Base-by-base conservation (phyloP, 73 alveolate species). In the Uronychia setigera region DNA sequence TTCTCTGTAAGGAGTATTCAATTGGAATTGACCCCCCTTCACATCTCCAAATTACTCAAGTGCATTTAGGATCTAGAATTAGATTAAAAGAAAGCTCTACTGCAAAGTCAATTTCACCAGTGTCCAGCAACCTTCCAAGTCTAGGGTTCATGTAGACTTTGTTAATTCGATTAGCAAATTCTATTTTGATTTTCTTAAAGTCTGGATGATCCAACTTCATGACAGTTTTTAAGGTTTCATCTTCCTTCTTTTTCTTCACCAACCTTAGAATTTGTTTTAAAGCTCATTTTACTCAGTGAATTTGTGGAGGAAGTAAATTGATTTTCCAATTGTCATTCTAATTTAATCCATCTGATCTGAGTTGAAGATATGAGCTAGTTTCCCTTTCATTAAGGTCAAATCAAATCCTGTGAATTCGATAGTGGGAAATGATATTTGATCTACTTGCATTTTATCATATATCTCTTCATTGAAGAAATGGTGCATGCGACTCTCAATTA, bases 51-150 rank as follows among this genome's bases (percentile, higher is more conserved):
- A 46, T 46, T 33, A 30, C 11, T 32, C 32, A 32, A 27, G 27
- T 1, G 26, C 59, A 31, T 27, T 35, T 19, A 30, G 28, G 29
- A 85, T 26, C 35, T 77, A 28, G 34, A 77, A 81, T 9, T 57
- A 29, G 29, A 57, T 32, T 32, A 29, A n/a, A n/a, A n/a, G n/a
- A n/a, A n/a, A n/a, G 80, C 26, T 46, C 14, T 5, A 85, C 60
- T 30, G 86, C 87, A 59, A 46, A 82, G 75, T 88, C 94, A 26
- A 88, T 88, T 29, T 88, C 91, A 26, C 94, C 94, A 1, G 88
- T 58, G 76, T 88, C 94, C 14, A 88, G 78, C 33, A 83, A 35
- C 1, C 60, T 80, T 0, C 94, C 94, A 27, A 88, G 76, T 32
- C 11, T 9, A 0, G 83, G 88, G 78, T 88, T 82, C 29, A 67